Evolutionary conservation across 495 filamentous ascomycete genomes (phyloP).

Genomic region (Xylaria curta): DNA sequence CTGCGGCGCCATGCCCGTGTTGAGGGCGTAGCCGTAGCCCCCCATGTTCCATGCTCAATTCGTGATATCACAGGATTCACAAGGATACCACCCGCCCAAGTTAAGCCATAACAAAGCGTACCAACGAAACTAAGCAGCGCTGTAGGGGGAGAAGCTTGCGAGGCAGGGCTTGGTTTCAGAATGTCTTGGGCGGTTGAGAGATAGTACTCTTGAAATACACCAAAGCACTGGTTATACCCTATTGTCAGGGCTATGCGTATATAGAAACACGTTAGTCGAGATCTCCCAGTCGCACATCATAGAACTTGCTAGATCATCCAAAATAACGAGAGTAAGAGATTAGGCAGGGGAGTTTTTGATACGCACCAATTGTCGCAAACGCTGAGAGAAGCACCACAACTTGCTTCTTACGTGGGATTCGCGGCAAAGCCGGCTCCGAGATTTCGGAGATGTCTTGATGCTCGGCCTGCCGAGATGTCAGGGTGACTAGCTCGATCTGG

Average conservation of each 20-base stretch:
- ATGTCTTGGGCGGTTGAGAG: constrained; percentile 48
- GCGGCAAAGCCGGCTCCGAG: constrained; percentile 34
- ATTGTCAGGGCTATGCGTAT: constrained; percentile 51
- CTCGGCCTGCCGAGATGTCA: constrained; percentile 23
- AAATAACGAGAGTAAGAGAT: too few species aligned
- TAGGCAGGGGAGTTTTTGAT: too few species aligned
- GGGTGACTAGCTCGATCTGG: constrained; percentile 28
- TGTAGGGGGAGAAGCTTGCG: constrained; percentile 39
- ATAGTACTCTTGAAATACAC: constrained; percentile 58
- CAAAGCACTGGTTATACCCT: constrained; percentile 57
- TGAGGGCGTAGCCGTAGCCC: constrained; percentile 28
- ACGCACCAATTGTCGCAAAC: constrained; percentile 40
- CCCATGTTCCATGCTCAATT: constrained; percentile 41
- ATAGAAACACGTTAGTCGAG: too few species aligned
- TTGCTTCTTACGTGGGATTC: constrained; percentile 51
- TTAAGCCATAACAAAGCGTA: constrained; percentile 55
- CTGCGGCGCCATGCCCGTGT: constrained; percentile 35
- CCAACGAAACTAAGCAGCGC: constrained; percentile 58
- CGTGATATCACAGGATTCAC: constrained; percentile 57
- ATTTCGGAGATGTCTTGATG: background rate
- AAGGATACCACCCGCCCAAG: constrained; percentile 57
- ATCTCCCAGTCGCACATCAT: too few species aligned
- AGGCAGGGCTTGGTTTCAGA: constrained; percentile 41
- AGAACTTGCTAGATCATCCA: too few species aligned
- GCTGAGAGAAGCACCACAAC: constrained; percentile 49